Evolutionary conservation across 495 filamentous ascomycete species (phyloP), one percentile per base, ranked within the genome.

Genomic region (Penicillium waksmanii): DNA sequence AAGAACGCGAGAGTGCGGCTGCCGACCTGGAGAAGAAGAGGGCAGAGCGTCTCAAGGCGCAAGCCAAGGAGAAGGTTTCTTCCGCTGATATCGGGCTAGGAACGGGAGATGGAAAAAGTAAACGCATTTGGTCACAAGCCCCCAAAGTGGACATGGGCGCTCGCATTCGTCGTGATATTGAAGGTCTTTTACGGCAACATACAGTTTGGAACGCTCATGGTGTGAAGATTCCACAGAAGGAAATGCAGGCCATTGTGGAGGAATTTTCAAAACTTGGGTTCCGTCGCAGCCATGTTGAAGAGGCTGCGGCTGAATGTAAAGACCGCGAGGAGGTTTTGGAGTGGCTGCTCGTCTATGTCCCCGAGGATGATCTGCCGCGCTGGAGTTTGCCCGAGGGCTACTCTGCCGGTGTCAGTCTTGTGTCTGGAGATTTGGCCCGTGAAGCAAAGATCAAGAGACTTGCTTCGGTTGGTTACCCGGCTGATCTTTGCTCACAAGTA

Each of bases 291-390:
- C 95, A 98, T 71, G 82, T 91, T 40, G 88, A 96, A 68, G 95
- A 98, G 74, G 96, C 95, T 9, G 84, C 89, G 1, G 84, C 83
- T 27, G 87, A 91, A 64, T 96, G 92, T 72, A 96, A 92, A 75
- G 92, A 96, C 70, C 82, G 87, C n/a, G 93, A 98, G 69, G 96
- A 98, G 72, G 85, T 91, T 12, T 77, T 98, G 8, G 88, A 90
- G 62, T 98, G 95, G 95, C 84, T 98, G 18, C 80, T 98, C 19
- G 89, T 98, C 33, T 93, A 98, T 73, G 90, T 98, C 18, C 96
- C 95, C 3, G 95, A 98, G 72, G 96, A 98, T 70, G 95, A 98
- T 70, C 75, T 97, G 2, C 95, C 95, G 0, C 71, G 81, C 17
- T 96, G 93, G 91, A 89, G 90, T 69, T 77, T 98, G 23, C 96